These are phyloP conservation scores for Phytopythium boreale DNA, from an alignment of 352 stramenopile genomes.

Conservation along the genomic window DNA sequence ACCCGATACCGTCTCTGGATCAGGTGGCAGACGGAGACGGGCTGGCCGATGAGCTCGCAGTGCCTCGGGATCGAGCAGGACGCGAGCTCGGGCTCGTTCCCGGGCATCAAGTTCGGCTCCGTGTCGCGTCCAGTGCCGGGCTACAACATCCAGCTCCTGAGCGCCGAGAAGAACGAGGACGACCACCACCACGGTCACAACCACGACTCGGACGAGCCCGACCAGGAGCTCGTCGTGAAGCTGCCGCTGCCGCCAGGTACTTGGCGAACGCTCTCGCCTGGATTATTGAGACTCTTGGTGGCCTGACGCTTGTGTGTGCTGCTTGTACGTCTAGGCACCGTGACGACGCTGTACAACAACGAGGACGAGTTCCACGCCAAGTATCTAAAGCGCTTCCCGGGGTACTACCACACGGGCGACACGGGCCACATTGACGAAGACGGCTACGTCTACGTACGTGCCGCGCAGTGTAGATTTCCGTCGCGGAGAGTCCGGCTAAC, in stretches of 20 bases:
- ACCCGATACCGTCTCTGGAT: not conserved
- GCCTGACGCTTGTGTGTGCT: constrained; percentile 1
- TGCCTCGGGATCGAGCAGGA: constrained; percentile 74
- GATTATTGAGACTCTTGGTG: not conserved
- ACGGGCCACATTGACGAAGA: constrained; percentile 86
- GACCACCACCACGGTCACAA: constrained; percentile 43
- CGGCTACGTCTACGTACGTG: constrained; percentile 83
- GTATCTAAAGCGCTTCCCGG: constrained; percentile 83
- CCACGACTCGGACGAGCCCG: constrained; percentile 52
- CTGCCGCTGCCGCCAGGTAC: constrained; percentile 84
- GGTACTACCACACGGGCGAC: constrained; percentile 90
- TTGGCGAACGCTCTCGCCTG: not conserved
- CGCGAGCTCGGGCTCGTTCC: constrained; percentile 24
- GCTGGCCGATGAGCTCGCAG: constrained; percentile 72
- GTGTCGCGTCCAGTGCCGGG: constrained; percentile 69
- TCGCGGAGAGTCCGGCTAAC: not conserved
- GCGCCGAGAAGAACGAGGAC: constrained; percentile 34
- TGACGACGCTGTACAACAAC: constrained; percentile 86
- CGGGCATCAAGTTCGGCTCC: constrained; percentile 61
- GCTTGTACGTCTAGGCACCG: constrained; percentile 26
- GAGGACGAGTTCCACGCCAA: constrained; percentile 73
- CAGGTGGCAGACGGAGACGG: constrained; percentile 90
- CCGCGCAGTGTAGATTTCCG: too few relatives aligned
- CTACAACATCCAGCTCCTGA: constrained; percentile 81
- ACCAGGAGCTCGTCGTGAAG: constrained; percentile 73